A percentile compares a stretch with the other conserved stretches of the same genome.
Evolutionary conservation across 2,329 filamentous ascomycete species (phyloP).

Genomic region (Pseudogymnoascus sp.): DNA sequence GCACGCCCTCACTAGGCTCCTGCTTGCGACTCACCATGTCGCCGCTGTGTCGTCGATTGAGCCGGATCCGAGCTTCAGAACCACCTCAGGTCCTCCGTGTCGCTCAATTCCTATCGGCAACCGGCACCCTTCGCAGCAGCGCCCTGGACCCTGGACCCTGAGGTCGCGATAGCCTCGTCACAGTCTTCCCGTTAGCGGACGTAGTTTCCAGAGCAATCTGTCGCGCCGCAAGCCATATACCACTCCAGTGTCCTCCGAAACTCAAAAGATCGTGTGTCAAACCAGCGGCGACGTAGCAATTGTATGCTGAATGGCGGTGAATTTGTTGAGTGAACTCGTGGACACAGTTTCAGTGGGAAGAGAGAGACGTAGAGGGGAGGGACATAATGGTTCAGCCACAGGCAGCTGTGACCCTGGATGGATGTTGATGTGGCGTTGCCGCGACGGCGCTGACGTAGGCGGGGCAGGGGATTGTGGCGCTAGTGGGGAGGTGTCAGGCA

Average conservation of each 20-base stretch:
- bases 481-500: not conserved
- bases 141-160: not conserved
- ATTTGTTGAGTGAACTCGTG: not conserved
- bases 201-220: not conserved
- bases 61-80: not conserved
- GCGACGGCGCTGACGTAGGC: slow-evolving; percentile 2
- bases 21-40: not conserved
- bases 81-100: not conserved
- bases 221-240: not conserved
- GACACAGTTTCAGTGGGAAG: not conserved
- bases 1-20: not conserved
- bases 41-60: not conserved
- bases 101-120: not conserved
- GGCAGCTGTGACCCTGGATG: slow-evolving; percentile 1
- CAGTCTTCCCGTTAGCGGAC: not conserved
- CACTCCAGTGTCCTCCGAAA: not conserved
- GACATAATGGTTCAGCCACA: not conserved
- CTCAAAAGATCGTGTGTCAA: not conserved
- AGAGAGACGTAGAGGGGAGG: not conserved
- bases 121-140: not conserved
- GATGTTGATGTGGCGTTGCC: not conserved
- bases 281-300: not conserved
- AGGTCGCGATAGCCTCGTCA: not conserved
- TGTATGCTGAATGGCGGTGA: not conserved
- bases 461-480: not conserved